Conservation (phyloP, 495 filamentous ascomycete genomes). For the Mytilinidion resinicola region DNA sequence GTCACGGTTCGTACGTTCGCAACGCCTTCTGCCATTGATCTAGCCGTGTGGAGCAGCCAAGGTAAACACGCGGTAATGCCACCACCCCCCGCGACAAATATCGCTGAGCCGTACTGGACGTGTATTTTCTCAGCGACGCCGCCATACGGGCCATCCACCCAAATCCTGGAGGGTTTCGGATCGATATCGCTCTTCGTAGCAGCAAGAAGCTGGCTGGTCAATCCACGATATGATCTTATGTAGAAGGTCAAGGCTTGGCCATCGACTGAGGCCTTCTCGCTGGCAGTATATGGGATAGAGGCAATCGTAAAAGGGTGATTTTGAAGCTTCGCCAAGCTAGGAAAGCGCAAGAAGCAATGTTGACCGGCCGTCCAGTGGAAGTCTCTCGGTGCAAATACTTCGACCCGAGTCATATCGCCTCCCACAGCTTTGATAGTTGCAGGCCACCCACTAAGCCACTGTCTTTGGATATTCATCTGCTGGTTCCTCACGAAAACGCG, state of each 20-base stretch:
- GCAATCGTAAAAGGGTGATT: slow-evolving; percentile 33
- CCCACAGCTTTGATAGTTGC: slow-evolving; percentile 1
- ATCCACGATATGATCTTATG: neutral
- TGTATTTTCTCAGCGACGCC: slow-evolving; percentile 2
- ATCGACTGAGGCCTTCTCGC: neutral
- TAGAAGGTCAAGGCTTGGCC: neutral
- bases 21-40: neutral
- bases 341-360: slow-evolving; percentile 29
- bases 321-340: slow-evolving; percentile 15
- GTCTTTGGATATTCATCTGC: slow-evolving; percentile 9
- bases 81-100: slow-evolving; percentile 28
- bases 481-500: slow-evolving; percentile 18
- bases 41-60: neutral
- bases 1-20: neutral
- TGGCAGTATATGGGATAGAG: neutral
- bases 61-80: slow-evolving; percentile 28
- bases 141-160: slow-evolving; percentile 31
- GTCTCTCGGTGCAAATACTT: slow-evolving; percentile 11
- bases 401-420: slow-evolving; percentile 15
- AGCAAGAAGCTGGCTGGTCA: neutral
- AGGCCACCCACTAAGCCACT: slow-evolving; percentile 9
- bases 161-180: neutral
- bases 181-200: neutral
- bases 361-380: slow-evolving; percentile 20
- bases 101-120: slow-evolving; percentile 13